Evolutionary conservation across 169 alveolate species (phyloP).

Genomic region (Eimeria necatrix): DNA sequence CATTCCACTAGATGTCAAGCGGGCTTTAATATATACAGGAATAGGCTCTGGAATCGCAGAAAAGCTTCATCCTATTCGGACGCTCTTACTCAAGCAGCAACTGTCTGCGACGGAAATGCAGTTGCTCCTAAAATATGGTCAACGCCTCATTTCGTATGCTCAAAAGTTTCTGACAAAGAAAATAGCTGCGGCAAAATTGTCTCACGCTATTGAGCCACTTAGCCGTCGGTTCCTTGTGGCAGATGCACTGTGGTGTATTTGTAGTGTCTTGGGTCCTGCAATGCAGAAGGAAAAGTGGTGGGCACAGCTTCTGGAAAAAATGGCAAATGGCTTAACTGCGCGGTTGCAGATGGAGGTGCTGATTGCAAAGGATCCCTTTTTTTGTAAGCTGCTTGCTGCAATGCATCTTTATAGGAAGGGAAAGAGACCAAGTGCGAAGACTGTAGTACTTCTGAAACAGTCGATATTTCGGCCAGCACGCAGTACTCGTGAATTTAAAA

Average conservation of each 20-base stretch:
- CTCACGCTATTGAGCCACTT: background rate
- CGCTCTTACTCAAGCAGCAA: background rate
- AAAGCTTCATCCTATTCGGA: background rate
- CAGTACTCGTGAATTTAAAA: background rate
- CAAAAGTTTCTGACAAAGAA: no score
- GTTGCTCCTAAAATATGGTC: background rate
- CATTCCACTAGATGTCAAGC: background rate
- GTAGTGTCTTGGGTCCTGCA: slow-evolving; percentile 17
- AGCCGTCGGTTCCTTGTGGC: slow-evolving; percentile 19
- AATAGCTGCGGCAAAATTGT: background rate
- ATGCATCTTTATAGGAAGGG: background rate
- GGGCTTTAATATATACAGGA: background rate
- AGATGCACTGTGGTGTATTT: slow-evolving; percentile 34
- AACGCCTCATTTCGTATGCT: background rate
- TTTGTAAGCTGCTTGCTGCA: background rate
- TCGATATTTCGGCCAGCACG: background rate
- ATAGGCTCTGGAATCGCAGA: background rate
- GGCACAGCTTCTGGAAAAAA: background rate
- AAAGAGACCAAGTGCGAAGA: background rate
- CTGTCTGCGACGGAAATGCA: background rate
- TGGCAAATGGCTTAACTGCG: background rate
- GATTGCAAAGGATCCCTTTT: background rate
- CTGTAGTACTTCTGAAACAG: background rate
- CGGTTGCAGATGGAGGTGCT: no score
- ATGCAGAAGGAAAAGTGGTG: slow-evolving; percentile 14